Conservation (phyloP, 2,329 filamentous ascomycete genomes). For the Malbranchea cinnamomea region DNA sequence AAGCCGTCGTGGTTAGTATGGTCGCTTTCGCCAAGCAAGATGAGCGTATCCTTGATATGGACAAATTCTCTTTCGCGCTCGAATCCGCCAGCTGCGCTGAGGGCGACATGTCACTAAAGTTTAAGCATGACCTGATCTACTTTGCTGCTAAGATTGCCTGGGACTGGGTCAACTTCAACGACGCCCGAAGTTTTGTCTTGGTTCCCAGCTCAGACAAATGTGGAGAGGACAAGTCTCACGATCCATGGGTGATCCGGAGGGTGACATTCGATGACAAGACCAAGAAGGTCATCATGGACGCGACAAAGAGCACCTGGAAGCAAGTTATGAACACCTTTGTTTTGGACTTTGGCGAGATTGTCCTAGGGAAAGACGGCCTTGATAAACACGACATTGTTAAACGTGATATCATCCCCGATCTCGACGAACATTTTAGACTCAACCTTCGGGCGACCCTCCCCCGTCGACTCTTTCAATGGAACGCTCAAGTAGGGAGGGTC, state of each 20-base stretch:
- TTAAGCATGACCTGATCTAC: conserved; percentile 3
- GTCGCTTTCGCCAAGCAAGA: conserved; percentile 4
- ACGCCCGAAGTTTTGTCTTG: conserved; percentile 4
- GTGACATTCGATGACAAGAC: conserved; percentile 5
- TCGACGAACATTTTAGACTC: conserved; percentile 5
- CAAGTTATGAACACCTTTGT: conserved; percentile 4
- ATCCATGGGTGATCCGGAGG: conserved; percentile 5
- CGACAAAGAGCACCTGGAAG: conserved; percentile 6
- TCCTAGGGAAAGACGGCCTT: conserved; percentile 4
- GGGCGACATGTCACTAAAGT: conserved; percentile 3
- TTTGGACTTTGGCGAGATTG: conserved; percentile 6
- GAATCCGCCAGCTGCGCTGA: conserved; percentile 4
- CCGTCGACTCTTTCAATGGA: conserved; percentile 3
- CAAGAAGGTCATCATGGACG: conserved; percentile 1
- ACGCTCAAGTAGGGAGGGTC: conserved; percentile 2
- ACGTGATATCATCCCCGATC: conserved; percentile 4
- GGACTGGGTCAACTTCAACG: conserved; percentile 7
- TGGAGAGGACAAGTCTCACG: conserved; percentile 1
- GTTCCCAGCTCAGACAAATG: conserved; percentile 4
- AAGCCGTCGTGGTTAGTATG: conserved; percentile 6
- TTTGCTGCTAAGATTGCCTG: conserved; percentile 4
- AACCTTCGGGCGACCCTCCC: conserved; percentile 3
- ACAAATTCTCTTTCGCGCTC: conserved; percentile 3
- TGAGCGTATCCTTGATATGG: conserved; percentile 4
- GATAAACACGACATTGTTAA: too few relatives aligned